Percentiles rank a stretch among this genome's conserved stretches.
Evolutionary conservation across 805 yeast species (phyloP).

Genomic region (Candida andamanensis): DNA sequence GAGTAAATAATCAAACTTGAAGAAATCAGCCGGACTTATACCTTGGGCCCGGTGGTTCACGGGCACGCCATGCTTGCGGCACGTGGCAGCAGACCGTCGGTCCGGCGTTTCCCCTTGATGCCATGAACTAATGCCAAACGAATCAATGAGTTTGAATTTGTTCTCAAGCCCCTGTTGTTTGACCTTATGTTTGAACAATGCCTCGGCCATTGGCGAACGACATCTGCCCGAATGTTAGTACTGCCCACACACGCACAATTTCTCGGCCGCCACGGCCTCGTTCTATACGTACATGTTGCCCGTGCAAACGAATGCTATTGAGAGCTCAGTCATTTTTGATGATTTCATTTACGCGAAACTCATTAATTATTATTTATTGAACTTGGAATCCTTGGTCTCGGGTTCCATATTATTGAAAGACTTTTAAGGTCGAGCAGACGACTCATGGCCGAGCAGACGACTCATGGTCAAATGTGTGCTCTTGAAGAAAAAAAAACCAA

Average conservation of each 20-base stretch:
- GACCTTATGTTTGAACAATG: slow-evolving; percentile 70
- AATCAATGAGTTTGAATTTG: slow-evolving; percentile 60
- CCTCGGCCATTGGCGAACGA: slow-evolving; percentile 98
- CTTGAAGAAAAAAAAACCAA: too few relatives aligned
- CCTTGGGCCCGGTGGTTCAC: slow-evolving; percentile 74
- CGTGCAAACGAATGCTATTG: slow-evolving; percentile 85
- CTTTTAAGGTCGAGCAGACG: too few relatives aligned
- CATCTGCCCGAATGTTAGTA: slow-evolving; percentile 57
- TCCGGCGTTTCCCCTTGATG: slow-evolving; percentile 86
- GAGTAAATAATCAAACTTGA: slow-evolving; percentile 59
- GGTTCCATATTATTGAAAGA: too few relatives aligned
- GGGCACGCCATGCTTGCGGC: slow-evolving; percentile 67
- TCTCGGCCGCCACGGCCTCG: background rate
- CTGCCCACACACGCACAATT: slow-evolving; percentile 13
- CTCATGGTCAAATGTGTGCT: too few relatives aligned
- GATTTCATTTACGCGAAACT: too few relatives aligned
- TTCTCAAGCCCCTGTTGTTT: slow-evolving; percentile 39
- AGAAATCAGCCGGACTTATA: slow-evolving; percentile 46
- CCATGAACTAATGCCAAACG: slow-evolving; percentile 85
- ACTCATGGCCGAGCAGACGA: too few relatives aligned
- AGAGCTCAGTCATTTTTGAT: slow-evolving; percentile 22
- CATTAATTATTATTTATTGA: too few relatives aligned
- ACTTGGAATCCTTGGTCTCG: too few relatives aligned
- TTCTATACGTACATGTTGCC: slow-evolving; percentile 83
- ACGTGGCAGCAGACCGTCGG: slow-evolving; percentile 61